phyloP scores from a whole-genome alignment of 208 protist genomes.

The Polymyxa betae region DNA sequence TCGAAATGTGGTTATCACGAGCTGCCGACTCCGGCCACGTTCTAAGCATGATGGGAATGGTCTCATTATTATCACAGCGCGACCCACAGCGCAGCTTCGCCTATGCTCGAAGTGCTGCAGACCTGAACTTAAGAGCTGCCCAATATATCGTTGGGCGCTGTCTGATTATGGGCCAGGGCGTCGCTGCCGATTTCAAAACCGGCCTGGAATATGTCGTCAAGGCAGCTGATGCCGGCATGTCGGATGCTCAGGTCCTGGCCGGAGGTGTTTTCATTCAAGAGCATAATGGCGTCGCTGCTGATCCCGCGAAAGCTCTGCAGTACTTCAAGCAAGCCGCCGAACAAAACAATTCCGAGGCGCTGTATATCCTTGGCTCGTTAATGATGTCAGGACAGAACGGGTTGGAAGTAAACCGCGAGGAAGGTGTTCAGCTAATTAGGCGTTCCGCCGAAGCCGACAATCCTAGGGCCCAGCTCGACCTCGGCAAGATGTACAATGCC shows the following conservation, averaged over 20 bases:
- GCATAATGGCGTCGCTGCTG: background rate
- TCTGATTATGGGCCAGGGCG: background rate
- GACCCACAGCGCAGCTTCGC: background rate
- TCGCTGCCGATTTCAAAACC: background rate
- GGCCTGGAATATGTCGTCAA: background rate
- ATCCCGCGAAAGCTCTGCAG: background rate
- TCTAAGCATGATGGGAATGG: background rate
- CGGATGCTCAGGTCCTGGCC: conserved; percentile 17
- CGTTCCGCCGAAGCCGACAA: background rate
- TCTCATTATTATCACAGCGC: background rate
- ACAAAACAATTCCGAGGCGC: background rate
- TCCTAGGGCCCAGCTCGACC: conserved; percentile 17
- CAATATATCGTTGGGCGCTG: background rate
- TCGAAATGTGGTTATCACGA: background rate
- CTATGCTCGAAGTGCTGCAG: background rate
- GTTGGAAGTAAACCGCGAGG: background rate
- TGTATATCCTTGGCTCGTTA: conserved; percentile 31
- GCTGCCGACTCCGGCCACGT: background rate
- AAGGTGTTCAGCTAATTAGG: background rate
- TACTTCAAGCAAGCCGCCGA: conserved; percentile 16
- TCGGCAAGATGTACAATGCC: conserved; percentile 49
- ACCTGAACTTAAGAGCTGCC: background rate
- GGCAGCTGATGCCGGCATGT: background rate
- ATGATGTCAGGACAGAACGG: background rate
- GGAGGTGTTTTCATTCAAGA: background rate